Evolutionary conservation across 208 protist genomes (phyloP).

Genomic region (Herpetomonas samuelpessoai): DNA sequence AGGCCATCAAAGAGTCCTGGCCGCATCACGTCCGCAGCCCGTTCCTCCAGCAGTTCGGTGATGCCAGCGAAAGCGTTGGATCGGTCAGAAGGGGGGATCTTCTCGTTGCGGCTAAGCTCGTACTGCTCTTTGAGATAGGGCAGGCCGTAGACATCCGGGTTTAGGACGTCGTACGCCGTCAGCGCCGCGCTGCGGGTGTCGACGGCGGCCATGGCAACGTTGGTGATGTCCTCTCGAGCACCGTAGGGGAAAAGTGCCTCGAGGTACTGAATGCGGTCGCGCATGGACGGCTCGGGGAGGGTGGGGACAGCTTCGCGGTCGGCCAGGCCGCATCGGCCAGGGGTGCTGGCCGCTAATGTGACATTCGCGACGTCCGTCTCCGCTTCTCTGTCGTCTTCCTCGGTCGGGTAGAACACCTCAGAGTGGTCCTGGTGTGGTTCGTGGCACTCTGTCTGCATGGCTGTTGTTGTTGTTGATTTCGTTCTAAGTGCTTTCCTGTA

Average conservation of each 20-base stretch:
- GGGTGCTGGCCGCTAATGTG: too few species aligned
- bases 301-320: too few species aligned
- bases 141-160: constrained; percentile 45
- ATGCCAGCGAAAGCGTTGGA: constrained; percentile 31
- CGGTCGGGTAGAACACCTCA: too few species aligned
- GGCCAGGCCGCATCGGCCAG: too few species aligned
- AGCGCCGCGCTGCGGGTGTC: constrained; percentile 41
- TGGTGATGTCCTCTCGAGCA: constrained; percentile 20
- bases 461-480: too few species aligned
- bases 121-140: constrained; percentile 42
- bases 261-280: constrained; percentile 41
- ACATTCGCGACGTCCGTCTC: too few species aligned
- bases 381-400: too few species aligned
- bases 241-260: constrained; percentile 75
- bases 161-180: constrained; percentile 40
- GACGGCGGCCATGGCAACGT: constrained; percentile 18
- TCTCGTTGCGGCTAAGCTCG: constrained; percentile 12
- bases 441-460: too few species aligned
- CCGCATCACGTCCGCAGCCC: constrained; percentile 21
- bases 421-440: too few species aligned
- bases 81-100: constrained; percentile 16
- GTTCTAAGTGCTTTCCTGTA: too few species aligned
- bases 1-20: constrained; percentile 22
- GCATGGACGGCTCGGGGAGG: background rate
- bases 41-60: constrained; percentile 29